Evolutionary conservation across 2,329 filamentous ascomycete species (phyloP).

Genomic region (Aureobasidium sp.): DNA sequence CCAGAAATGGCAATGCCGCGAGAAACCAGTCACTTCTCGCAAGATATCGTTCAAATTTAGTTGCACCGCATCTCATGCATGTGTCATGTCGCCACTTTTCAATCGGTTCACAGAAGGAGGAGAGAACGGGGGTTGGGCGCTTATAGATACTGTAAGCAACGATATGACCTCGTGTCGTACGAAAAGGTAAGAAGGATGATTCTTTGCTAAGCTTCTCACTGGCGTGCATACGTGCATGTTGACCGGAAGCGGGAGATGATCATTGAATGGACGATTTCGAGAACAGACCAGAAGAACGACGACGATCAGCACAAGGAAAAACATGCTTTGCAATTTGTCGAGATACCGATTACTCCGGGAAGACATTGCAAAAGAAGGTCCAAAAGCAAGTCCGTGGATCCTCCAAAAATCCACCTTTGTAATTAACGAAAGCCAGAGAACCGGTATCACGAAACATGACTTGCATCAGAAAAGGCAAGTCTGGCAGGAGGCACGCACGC

Average conservation of each 20-base stretch:
- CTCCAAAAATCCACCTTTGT: too few species aligned
- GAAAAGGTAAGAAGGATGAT: background rate
- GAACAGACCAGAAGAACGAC: background rate
- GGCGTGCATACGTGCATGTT: constrained; percentile 1
- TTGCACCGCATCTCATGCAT: constrained; percentile 2
- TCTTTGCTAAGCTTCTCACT: constrained; percentile 10
- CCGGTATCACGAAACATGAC: too few species aligned
- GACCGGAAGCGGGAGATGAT: background rate
- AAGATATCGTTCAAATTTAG: background rate
- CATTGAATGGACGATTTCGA: background rate
- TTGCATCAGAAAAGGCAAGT: background rate
- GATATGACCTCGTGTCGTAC: background rate
- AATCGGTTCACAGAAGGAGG: background rate
- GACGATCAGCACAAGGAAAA: too few species aligned
- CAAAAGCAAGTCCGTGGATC: too few species aligned
- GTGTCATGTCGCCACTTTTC: background rate
- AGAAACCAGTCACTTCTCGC: background rate
- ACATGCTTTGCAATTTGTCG: too few species aligned
- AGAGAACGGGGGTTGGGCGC: background rate
- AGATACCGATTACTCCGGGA: background rate
- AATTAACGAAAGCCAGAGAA: background rate
- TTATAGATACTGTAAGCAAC: background rate
- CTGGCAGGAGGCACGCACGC: background rate
- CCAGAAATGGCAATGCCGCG: background rate
- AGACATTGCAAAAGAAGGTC: too few species aligned